Base-by-base conservation (phyloP, 2,329 filamentous ascomycete species). In the Aspergillus sp. region DNA sequence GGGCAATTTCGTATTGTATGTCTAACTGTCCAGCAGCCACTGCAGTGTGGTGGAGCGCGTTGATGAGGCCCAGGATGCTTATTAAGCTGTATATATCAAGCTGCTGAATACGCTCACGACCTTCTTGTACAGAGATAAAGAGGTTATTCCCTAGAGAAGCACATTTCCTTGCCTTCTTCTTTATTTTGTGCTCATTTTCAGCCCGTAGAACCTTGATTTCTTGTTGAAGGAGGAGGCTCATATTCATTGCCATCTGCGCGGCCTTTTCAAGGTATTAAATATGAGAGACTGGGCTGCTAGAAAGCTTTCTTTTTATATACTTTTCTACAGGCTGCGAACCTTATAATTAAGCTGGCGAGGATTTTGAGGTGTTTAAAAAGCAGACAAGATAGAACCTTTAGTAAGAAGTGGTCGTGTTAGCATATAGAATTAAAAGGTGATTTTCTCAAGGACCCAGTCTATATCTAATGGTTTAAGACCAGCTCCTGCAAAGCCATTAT, bases 241-340 rank as follows among this genome's bases (percentile, higher is more conserved):
- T 45, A 35, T 45, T 28, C 28, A 45, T 32, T 32, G 30, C 30
- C 30, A 32, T 32, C 30, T 32, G 30, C 30, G 30, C 30, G 11
- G 30, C 37, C 19, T 42, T 43, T 33, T 40, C 40, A 46, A n/a
- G n/a, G n/a, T n/a, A n/a, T n/a, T n/a, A n/a, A n/a, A n/a, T n/a
- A n/a, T n/a, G n/a, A n/a, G n/a, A 46, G 40, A 46, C 34, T 31
- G 43, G 43, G 37, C 43, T 45, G 33, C 43, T 45, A 45, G 37
- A 45, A 28, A 45, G 33, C 27, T n/a, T 35, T 28, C 38, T 28
- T 37, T 45, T 36, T 4, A 9, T 30, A 34, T n/a, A n/a, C n/a
- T n/a, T n/a, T n/a, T n/a, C n/a, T n/a, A n/a, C n/a, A n/a, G n/a
- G n/a, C n/a, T n/a, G n/a, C n/a, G n/a, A n/a, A n/a, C n/a, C n/a